phyloP scores from a whole-genome alignment of 1,284 basidiomycete species.

The Pseudozyma hubeiensis region DNA sequence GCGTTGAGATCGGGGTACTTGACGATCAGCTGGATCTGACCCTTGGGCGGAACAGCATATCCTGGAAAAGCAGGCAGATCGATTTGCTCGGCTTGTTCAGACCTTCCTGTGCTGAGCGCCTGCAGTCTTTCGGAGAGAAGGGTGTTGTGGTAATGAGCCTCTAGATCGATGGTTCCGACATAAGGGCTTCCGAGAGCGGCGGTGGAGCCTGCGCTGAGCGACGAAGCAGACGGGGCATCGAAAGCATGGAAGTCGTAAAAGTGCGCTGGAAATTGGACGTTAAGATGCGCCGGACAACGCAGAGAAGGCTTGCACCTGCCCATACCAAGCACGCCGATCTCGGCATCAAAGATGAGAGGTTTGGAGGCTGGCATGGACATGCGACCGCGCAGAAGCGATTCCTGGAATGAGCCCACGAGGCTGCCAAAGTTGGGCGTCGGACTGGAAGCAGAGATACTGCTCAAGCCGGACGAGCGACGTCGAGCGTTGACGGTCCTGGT shows the following conservation, averaged over 20 bases:
- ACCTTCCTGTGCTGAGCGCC: constrained; percentile 1
- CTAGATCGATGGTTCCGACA: constrained; percentile 69
- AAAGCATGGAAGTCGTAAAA: constrained; percentile 63
- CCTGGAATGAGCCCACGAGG: constrained; percentile 69
- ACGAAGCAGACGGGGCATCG: constrained; percentile 9
- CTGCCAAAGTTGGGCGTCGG: constrained; percentile 50
- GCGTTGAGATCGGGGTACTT: constrained; percentile 70
- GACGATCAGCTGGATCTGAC: constrained; percentile 73
- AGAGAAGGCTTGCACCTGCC: constrained; percentile 53
- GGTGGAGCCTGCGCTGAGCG: constrained; percentile 15
- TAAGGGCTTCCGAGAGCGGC: constrained; percentile 64
- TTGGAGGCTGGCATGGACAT: constrained; percentile 65
- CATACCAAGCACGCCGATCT: constrained; percentile 67
- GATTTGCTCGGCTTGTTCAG: neutral
- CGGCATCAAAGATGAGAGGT: constrained; percentile 67
- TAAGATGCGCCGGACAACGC: constrained; percentile 67
- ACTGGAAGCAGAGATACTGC: constrained; percentile 26
- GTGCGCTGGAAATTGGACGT: constrained; percentile 66
- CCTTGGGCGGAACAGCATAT: constrained; percentile 71
- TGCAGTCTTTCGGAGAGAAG: constrained; percentile 18
- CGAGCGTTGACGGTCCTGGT: constrained; percentile 28
- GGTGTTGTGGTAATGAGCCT: constrained; percentile 57
- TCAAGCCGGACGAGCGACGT: constrained; percentile 34
- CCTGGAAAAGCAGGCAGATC: constrained; percentile 69
- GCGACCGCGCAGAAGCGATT: constrained; percentile 68